phyloP scores from a whole-genome alignment of 202 grass and related monocot species.

The Eragrostis tef region DNA sequence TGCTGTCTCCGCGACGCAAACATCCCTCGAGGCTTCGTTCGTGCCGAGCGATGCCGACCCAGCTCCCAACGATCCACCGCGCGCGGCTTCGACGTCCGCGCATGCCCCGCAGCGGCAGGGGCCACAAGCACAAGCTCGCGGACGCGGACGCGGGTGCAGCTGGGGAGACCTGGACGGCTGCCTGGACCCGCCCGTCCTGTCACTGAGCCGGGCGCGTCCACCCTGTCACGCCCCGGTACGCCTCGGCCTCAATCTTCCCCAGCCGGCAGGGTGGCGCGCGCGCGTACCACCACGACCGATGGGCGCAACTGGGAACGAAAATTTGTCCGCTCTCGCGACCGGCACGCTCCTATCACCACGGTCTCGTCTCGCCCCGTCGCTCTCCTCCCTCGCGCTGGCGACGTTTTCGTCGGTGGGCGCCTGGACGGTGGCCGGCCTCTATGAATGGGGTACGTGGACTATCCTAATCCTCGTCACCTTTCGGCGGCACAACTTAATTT shows the following conservation, averaged over 20 bases:
- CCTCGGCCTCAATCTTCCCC: not conserved
- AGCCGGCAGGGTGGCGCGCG: slow-evolving; percentile 21
- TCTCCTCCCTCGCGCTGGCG: not conserved
- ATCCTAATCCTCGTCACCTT: slow-evolving; percentile 42
- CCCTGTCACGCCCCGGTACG: slow-evolving; percentile 3
- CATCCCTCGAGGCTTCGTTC: not conserved
- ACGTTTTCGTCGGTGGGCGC: not conserved
- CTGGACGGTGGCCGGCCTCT: slow-evolving; percentile 33
- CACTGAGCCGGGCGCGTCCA: not conserved
- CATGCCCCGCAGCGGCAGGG: not conserved
- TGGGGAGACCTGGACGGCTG: not conserved
- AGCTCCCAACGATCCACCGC: too few species aligned
- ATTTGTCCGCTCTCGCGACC: slow-evolving; percentile 25
- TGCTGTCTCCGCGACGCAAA: slow-evolving; percentile 35
- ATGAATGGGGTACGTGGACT: slow-evolving; percentile 28
- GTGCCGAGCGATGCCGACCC: too few species aligned
- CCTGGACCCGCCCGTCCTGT: not conserved
- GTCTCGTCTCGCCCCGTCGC: not conserved
- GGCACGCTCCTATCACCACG: not conserved
- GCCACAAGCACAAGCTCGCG: not conserved
- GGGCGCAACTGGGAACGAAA: not conserved
- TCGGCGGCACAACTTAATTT: slow-evolving; percentile 31
- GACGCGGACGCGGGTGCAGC: not conserved
- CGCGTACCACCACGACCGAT: not conserved
- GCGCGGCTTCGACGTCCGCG: not conserved